Evolutionary conservation across 179 eudicot species (phyloP).

Genomic region (Nepenthes alata): DNA sequence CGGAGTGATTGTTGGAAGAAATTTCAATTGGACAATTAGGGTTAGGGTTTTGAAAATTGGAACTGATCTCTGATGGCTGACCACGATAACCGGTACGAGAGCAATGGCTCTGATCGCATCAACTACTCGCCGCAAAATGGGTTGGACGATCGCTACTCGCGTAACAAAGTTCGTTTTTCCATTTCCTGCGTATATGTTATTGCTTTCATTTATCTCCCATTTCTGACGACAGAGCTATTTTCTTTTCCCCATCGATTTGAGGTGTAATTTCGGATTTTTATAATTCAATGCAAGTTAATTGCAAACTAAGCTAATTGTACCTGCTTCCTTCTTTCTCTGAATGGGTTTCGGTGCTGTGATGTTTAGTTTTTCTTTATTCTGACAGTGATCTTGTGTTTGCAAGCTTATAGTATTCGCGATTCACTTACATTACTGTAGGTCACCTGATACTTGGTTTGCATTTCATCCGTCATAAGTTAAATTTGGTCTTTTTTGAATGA

Average conservation of each 20-base stretch:
- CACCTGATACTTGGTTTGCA: too few species aligned
- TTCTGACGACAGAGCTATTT: neutral
- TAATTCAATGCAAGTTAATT: neutral
- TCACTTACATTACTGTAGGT: too few species aligned
- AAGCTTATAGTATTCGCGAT: too few species aligned
- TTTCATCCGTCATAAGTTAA: too few species aligned
- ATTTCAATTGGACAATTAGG: neutral
- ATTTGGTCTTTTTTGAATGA: too few species aligned
- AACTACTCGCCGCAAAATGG: constrained; percentile 14
- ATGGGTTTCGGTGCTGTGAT: neutral
- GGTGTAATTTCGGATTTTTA: neutral
- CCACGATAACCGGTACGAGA: constrained; percentile 8
- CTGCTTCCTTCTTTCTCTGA: neutral
- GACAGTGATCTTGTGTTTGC: too few species aligned
- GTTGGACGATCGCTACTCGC: constrained; percentile 19
- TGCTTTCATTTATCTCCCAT: neutral
- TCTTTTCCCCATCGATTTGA: neutral
- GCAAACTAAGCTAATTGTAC: neutral
- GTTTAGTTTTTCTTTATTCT: neutral
- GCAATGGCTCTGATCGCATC: constrained; percentile 7
- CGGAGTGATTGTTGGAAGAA: neutral
- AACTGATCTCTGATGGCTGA: constrained; percentile 17
- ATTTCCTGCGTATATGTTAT: neutral
- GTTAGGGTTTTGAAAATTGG: neutral
- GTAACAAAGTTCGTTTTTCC: constrained; percentile 18